Conservation (phyloP, 2,329 filamentous ascomycete genomes). For the Verticillium isaacii region DNA sequence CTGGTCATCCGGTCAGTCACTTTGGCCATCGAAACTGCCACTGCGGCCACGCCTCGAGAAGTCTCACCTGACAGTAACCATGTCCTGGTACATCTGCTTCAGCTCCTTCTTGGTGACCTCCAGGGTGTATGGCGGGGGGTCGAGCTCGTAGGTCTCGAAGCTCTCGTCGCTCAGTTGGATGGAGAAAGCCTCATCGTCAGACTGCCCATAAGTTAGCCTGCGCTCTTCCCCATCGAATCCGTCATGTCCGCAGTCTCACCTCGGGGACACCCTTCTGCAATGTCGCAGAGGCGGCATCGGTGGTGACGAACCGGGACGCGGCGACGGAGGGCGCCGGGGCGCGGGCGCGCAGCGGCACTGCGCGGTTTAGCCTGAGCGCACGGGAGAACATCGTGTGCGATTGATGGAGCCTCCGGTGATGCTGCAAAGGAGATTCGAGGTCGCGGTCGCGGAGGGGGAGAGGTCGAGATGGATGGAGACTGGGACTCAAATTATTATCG, state of each 20-base stretch:
- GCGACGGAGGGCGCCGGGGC: conserved; percentile 31
- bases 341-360: conserved; percentile 53
- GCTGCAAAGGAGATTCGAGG: conserved; percentile 18
- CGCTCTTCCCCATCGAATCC: background rate
- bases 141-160: conserved; percentile 99
- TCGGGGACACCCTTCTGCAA: conserved; percentile 67
- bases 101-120: conserved; percentile 95
- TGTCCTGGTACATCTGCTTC: conserved; percentile 98
- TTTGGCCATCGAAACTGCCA: background rate
- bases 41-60: too few relatives aligned
- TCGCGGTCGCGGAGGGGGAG: conserved; percentile 17
- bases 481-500: conserved; percentile 19
- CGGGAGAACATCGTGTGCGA: conserved; percentile 62
- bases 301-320: conserved; percentile 77
- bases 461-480: conserved; percentile 6
- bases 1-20: conserved; percentile 39
- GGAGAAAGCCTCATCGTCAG: conserved; percentile 89
- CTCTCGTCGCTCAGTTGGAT: conserved; percentile 94
- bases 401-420: conserved; percentile 24
- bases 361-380: conserved; percentile 58
- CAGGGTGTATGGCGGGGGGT: conserved; percentile 89
- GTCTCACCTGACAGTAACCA: conserved; percentile 85
- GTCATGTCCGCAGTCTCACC: conserved; percentile 25
- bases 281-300: conserved; percentile 88
- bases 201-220: conserved; percentile 43